Evolutionary conservation across 768 basidiomycete genomes (phyloP).

Genomic region (Kwoniella bestiolae): DNA sequence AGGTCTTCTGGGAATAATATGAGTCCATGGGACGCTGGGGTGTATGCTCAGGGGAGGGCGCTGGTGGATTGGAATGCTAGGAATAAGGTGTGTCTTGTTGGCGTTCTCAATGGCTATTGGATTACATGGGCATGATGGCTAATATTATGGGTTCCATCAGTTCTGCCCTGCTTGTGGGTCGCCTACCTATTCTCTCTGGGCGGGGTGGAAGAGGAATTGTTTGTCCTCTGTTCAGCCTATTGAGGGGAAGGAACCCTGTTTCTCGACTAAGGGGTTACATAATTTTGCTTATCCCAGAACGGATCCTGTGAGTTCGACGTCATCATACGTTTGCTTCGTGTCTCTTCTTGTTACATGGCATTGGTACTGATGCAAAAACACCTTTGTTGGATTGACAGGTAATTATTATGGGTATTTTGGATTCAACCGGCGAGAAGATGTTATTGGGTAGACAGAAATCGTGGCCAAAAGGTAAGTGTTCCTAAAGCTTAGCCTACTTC

Average conservation of each 20-base stretch:
- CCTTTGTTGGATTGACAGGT: conserved; percentile 65
- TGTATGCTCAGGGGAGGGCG: conserved; percentile 78
- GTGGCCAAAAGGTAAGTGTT: conserved; percentile 56
- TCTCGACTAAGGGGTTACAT: conserved; percentile 74
- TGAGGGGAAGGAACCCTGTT: conserved; percentile 44
- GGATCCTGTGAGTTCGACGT: conserved; percentile 44
- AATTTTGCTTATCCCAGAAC: conserved; percentile 66
- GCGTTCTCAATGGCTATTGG: no score
- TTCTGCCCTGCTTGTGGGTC: conserved; percentile 89
- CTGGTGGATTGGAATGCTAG: conserved; percentile 92
- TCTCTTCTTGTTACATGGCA: no score
- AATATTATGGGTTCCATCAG: no score
- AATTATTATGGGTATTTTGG: conserved; percentile 86
- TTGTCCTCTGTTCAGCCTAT: conserved; percentile 58
- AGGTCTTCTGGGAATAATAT: conserved; percentile 58
- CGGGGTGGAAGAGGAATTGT: conserved; percentile 92
- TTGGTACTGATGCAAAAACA: no score
- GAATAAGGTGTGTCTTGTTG: conserved; percentile 67
- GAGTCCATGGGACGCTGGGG: conserved; percentile 69
- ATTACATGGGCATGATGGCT: no score
- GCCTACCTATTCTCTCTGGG: conserved; percentile 83
- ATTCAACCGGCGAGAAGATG: conserved; percentile 77
- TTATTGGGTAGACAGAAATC: conserved; percentile 76
- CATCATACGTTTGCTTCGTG: not conserved
- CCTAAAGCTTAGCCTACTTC: not conserved